Evolutionary conservation across 352 stramenopile genomes (phyloP).

Genomic region (Phytophthora idaei): DNA sequence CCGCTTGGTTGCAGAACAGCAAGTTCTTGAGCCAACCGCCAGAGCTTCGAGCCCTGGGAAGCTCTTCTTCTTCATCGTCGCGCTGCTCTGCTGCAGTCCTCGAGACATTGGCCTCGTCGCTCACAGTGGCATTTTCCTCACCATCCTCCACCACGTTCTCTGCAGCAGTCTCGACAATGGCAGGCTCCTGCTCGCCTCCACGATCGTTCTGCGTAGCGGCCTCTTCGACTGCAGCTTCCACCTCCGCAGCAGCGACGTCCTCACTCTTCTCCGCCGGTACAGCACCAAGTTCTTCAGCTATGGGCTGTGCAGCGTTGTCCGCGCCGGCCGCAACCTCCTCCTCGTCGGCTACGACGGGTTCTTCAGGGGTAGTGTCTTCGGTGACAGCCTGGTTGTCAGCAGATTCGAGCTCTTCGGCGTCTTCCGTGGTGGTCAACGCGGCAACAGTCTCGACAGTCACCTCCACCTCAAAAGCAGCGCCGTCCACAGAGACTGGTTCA

Average conservation of each 20-base stretch:
- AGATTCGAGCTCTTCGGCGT: neutral
- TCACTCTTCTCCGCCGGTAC: neutral
- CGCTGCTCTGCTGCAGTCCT: neutral
- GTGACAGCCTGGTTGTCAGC: neutral
- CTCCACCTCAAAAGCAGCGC: neutral
- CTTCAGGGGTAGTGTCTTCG: neutral
- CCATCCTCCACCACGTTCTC: slow-evolving; percentile 3
- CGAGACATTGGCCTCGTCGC: neutral
- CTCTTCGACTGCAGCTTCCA: neutral
- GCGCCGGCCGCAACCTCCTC: neutral
- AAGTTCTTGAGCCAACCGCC: slow-evolving; percentile 30
- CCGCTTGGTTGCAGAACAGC: slow-evolving; percentile 22
- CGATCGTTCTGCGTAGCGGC: neutral
- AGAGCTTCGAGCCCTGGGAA: slow-evolving; percentile 1
- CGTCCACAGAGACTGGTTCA: neutral
- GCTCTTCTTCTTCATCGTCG: slow-evolving; percentile 1
- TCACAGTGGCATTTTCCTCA: slow-evolving; percentile 7
- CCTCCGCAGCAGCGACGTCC: neutral
- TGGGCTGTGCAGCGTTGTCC: neutral
- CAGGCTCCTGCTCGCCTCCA: neutral
- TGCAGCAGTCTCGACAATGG: slow-evolving; percentile 4
- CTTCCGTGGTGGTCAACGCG: no score
- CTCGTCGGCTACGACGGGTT: neutral
- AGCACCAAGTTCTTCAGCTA: neutral
- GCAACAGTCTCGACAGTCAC: neutral